phyloP scores from a whole-genome alignment of 1,139 yeast genomes.

The Suhomyces guaymorum region DNA sequence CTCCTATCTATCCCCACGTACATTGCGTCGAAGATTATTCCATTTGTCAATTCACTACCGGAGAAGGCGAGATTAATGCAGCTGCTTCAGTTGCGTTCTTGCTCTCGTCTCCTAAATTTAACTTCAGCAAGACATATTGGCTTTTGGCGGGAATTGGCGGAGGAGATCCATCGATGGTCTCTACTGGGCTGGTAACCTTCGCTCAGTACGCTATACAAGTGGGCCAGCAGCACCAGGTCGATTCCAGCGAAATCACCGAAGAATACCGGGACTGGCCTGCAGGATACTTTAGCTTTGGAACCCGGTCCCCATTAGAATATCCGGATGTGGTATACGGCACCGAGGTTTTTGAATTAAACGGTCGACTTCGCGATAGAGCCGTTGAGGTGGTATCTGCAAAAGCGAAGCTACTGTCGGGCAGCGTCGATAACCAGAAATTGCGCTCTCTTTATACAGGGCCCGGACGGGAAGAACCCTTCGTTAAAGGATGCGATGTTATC shows the following conservation, averaged over 20 bases:
- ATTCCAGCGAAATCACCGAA: constrained; percentile 41
- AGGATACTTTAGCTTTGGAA: constrained; percentile 58
- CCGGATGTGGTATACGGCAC: constrained; percentile 60
- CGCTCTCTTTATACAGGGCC: constrained; percentile 50
- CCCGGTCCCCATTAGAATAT: constrained; percentile 48
- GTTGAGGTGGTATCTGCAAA: constrained; percentile 48
- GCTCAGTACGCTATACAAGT: constrained; percentile 62
- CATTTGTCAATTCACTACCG: constrained; percentile 62
- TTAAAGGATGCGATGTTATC: constrained; percentile 55
- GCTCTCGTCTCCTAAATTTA: constrained; percentile 52
- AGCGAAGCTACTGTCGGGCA: constrained; percentile 42
- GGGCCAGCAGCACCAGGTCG: constrained; percentile 56
- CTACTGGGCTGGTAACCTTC: constrained; percentile 56
- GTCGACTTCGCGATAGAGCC: constrained; percentile 56
- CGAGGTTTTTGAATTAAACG: constrained; percentile 64
- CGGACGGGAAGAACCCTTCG: constrained; percentile 48
- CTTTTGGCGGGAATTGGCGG: constrained; percentile 65
- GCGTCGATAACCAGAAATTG: constrained; percentile 39
- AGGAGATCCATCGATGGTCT: constrained; percentile 49
- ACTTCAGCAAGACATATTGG: constrained; percentile 58
- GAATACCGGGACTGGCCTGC: constrained; percentile 55
- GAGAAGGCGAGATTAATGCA: constrained; percentile 68
- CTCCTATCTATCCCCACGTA: constrained; percentile 54
- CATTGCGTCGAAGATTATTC: constrained; percentile 53
- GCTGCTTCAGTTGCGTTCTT: constrained; percentile 57